A percentile compares a stretch with the other conserved stretches of the same genome.
Conservation (phyloP, 768 basidiomycete genomes). For the Stropharia rugosoannulata region DNA sequence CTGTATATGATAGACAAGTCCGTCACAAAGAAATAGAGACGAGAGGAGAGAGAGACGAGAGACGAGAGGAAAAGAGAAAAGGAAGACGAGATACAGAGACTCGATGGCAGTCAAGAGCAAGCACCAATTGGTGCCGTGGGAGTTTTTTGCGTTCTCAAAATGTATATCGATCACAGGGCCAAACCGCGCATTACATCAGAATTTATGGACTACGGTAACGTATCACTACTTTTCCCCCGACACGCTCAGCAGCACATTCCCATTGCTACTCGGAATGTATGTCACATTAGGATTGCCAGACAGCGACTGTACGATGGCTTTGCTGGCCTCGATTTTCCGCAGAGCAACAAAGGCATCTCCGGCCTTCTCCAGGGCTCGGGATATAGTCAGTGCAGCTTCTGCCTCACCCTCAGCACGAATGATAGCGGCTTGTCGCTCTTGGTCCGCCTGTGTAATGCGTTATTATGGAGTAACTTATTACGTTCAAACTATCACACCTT, state of each 20-base stretch:
- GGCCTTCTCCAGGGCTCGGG: constrained; percentile 85
- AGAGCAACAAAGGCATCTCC: constrained; percentile 95
- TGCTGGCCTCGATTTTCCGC: constrained; percentile 95
- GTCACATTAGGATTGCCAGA: constrained; percentile 80
- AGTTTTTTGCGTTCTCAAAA: constrained; percentile 34
- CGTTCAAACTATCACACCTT: constrained; percentile 52
- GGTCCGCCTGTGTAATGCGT: constrained; percentile 72
- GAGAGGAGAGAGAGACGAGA: constrained; percentile 41
- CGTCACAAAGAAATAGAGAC: constrained; percentile 53
- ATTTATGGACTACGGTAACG: neutral
- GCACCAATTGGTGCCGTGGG: constrained; percentile 37
- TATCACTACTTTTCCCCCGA: constrained; percentile 50
- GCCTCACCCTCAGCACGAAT: constrained; percentile 99
- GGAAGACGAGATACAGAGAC: constrained; percentile 41
- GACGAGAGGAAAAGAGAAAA: constrained; percentile 48
- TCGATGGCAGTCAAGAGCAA: constrained; percentile 49
- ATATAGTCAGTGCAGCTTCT: constrained; percentile 94
- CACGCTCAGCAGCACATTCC: constrained; percentile 82
- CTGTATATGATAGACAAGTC: constrained; percentile 54
- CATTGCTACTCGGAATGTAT: constrained; percentile 80
- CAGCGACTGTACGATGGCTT: constrained; percentile 92
- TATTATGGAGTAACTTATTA: constrained; percentile 1
- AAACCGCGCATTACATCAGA: neutral
- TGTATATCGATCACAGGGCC: constrained; percentile 17
- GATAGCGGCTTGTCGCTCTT: constrained; percentile 98